These are phyloP conservation scores for Apiospora aurea DNA, from an alignment of 2,329 filamentous ascomycete genomes.

Conservation along the genomic window DNA sequence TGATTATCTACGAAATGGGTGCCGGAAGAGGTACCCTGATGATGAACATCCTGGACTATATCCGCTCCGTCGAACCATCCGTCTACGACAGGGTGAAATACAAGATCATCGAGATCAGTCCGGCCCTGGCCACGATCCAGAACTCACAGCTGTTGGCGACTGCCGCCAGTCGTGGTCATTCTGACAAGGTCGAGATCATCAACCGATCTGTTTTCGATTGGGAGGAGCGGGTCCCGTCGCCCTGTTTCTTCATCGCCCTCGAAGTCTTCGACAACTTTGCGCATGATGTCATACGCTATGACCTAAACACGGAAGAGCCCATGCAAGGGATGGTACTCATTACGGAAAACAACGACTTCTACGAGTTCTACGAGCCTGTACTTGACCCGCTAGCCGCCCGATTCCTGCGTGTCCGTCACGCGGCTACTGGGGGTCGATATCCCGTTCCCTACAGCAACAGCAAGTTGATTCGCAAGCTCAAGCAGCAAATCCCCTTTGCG, in stretches of 20 bases:
- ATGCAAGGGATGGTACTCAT: conserved; percentile 91
- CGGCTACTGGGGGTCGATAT: conserved; percentile 71
- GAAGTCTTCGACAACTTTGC: conserved; percentile 99
- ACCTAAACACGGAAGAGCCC: conserved; percentile 79
- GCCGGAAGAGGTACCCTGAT: conserved; percentile 97
- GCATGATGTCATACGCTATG: conserved; percentile 93
- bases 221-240: conserved; percentile 84
- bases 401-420: conserved; percentile 84
- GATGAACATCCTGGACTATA: conserved; percentile 97
- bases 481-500: conserved; percentile 71
- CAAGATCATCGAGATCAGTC: conserved; percentile 95
- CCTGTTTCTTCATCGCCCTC: conserved; percentile 96
- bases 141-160: conserved; percentile 71
- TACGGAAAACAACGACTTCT: conserved; percentile 85
- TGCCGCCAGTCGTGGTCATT: conserved; percentile 76
- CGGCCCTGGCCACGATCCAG: conserved; percentile 80
- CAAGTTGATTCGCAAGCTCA: conserved; percentile 66
- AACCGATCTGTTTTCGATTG: conserved; percentile 96
- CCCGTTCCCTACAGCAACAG: conserved; percentile 66
- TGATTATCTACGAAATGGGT: conserved; percentile 99
- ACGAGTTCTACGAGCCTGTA: conserved; percentile 85
- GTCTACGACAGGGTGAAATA: conserved; percentile 94
- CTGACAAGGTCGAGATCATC: conserved; percentile 89
- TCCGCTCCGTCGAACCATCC: conserved; percentile 85
- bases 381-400: conserved; percentile 84